Percentiles rank a stretch among this genome's conserved stretches.
Conservation (phyloP, 306 rosid species). For the Quercus wislizeni region DNA sequence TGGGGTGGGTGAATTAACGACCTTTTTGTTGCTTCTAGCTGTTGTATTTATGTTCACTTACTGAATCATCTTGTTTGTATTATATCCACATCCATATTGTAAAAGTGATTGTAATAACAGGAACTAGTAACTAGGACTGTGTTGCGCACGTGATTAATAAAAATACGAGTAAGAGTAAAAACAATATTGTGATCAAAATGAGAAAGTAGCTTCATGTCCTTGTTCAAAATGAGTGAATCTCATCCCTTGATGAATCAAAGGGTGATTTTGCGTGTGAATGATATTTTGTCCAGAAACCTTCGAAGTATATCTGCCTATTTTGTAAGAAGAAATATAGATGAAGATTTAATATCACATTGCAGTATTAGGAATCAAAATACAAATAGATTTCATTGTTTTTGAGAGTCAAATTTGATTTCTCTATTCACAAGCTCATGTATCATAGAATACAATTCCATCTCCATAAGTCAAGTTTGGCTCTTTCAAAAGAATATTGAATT, state of each 20-base stretch:
- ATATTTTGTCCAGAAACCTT: background rate
- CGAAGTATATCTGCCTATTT: background rate
- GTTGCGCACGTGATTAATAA: too few species aligned
- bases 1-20: conserved; percentile 29
- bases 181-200: too few species aligned
- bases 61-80: conserved; percentile 11
- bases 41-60: conserved; percentile 10
- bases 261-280: background rate
- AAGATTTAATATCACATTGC: conserved; percentile 6
- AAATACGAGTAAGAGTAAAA: too few species aligned
- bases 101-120: conserved; percentile 17
- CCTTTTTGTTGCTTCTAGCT: conserved; percentile 17
- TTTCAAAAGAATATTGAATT: conserved; percentile 20
- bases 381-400: conserved; percentile 2
- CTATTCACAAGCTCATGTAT: conserved; percentile 18
- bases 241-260: background rate
- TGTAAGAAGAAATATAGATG: background rate
- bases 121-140: conserved; percentile 3
- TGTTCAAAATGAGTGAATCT: too few species aligned
- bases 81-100: conserved; percentile 3
- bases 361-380: conserved; percentile 10
- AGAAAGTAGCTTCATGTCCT: too few species aligned
- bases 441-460: background rate
- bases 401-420: conserved; percentile 14
- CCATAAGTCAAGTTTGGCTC: conserved; percentile 12